These are phyloP conservation scores for Botrytis hyacinthi DNA, from an alignment of 2,329 filamentous ascomycete species.

Conservation along the genomic window DNA sequence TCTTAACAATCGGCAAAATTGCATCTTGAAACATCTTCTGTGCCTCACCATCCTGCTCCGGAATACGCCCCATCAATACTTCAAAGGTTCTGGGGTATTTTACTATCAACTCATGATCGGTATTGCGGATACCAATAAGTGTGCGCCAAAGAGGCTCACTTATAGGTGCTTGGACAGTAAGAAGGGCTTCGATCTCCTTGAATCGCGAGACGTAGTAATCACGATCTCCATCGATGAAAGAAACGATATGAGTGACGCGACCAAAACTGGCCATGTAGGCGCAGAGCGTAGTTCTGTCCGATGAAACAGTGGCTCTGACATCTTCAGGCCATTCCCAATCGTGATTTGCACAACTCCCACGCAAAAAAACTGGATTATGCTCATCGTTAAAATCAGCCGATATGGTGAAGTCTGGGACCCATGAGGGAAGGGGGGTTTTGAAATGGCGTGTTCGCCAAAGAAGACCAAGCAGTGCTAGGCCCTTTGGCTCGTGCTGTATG, in stretches of 20 bases:
- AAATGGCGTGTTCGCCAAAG: conserved; percentile 17
- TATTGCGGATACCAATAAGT: conserved; percentile 12
- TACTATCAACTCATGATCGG: background rate
- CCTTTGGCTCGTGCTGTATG: conserved; percentile 14
- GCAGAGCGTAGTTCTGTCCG: background rate
- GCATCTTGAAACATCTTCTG: conserved; percentile 11
- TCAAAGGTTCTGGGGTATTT: background rate
- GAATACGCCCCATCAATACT: background rate
- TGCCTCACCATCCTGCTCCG: background rate
- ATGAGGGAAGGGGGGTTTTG: conserved; percentile 16
- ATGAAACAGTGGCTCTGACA: background rate
- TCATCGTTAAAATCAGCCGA: conserved; percentile 14
- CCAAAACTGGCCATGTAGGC: background rate
- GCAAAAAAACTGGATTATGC: conserved; percentile 10
- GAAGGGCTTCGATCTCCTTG: background rate
- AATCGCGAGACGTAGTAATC: background rate
- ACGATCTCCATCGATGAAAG: conserved; percentile 7
- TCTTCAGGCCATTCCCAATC: conserved; percentile 1
- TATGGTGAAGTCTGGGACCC: conserved; percentile 20
- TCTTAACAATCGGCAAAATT: background rate
- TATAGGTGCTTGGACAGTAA: background rate
- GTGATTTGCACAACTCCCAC: conserved; percentile 2
- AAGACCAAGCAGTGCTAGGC: conserved; percentile 18
- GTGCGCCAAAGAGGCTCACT: conserved; percentile 6
- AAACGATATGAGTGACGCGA: background rate